Evolutionary conservation across 805 yeast species (phyloP), one percentile per base, ranked within the genome.

Genomic region (Yarrowia sp.): DNA sequence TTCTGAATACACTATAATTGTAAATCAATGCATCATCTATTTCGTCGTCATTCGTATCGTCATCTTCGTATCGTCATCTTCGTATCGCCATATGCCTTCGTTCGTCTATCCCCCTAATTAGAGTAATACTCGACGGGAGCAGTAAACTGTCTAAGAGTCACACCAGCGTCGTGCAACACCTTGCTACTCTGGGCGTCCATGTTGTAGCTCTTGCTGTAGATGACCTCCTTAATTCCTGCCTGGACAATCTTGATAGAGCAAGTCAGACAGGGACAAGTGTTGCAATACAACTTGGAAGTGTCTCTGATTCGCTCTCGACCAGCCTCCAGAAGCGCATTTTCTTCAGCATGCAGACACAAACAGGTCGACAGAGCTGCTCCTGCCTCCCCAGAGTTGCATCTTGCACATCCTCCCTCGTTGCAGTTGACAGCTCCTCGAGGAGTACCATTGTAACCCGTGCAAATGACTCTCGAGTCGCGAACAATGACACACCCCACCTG

Each of bases 391-490:
- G 81, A 75, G 69, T 94, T 94, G 72, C 99, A 94, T 38, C 99
- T 77, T 4, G 83, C 74, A 73, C 99, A 94, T 0, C 99, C 99
- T 21, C 99, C 99, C 68, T 90, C 93, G 69, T 90, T 92, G 74
- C 99, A 94, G 69, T 94, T 94, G 24, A 78, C 77, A 68, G 90
- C 75, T 63, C 91, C 89, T 41, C 97, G 80, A 10, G 99, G 98
- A 0, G 99, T 94, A 1, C 99, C 99, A 69, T 94, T 94, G 74
- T 94, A 94, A 0, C 99, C 99, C 0, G 99, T 94, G 2, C 98
- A 94, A 24, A 94, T 81, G 25, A 94, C 96, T 62, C 97, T 78
- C 36, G 83, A 84, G 49, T 89, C 94, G 60, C 90, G 80, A 2
- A 90, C 97, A 16, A 94, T 82, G 8, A 94, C 98, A 74, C 98